phyloP scores from a whole-genome alignment of 179 eudicot species.

The Actinidia chinensis region DNA sequence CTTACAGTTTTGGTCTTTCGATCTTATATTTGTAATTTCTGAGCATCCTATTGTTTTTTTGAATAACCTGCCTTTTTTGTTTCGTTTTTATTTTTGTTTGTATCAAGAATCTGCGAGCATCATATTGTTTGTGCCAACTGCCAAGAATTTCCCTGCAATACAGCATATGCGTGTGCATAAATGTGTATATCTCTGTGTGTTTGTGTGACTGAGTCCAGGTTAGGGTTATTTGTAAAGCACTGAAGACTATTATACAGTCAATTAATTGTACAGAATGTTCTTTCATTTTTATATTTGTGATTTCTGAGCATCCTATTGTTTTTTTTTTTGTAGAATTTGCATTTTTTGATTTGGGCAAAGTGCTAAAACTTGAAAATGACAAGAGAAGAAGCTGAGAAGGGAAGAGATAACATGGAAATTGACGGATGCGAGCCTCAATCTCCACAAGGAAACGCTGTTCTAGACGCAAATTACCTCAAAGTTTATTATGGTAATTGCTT shows the following conservation, averaged over 20 bases:
- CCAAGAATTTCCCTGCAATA: too few species aligned
- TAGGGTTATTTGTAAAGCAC: background rate
- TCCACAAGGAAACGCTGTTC: slow-evolving; percentile 25
- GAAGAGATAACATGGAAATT: slow-evolving; percentile 63
- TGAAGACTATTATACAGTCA: background rate
- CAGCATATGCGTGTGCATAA: too few species aligned
- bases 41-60: background rate
- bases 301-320: background rate
- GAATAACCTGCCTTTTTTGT: too few species aligned
- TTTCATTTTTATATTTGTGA: background rate
- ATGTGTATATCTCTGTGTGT: background rate
- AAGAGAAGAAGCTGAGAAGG: slow-evolving; percentile 46
- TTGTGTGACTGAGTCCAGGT: too few species aligned
- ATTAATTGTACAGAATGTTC: background rate
- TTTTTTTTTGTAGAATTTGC: background rate
- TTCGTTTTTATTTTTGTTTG: background rate
- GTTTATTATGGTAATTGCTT: slow-evolving; percentile 59
- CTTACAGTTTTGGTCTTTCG: background rate
- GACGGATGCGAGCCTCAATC: slow-evolving; percentile 39
- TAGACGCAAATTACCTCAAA: slow-evolving; percentile 52
- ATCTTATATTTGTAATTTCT: background rate
- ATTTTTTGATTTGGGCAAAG: background rate
- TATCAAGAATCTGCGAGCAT: too few species aligned
- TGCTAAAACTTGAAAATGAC: slow-evolving; percentile 29
- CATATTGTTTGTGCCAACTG: too few species aligned